Conservation (phyloP, 345 rosid species). For the Aquilaria malaccensis region DNA sequence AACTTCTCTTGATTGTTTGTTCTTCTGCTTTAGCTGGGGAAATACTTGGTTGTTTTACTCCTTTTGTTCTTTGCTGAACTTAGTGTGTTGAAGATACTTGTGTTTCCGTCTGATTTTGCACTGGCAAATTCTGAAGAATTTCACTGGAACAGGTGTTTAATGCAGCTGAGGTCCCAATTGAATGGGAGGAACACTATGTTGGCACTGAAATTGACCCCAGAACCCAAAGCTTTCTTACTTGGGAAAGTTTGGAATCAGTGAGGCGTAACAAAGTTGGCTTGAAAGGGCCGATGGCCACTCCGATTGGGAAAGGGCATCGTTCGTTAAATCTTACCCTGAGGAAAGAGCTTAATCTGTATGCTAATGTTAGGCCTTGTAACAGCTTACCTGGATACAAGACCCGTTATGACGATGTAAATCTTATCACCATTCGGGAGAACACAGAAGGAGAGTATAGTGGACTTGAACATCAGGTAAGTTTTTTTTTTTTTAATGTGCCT, state of each 20-base stretch:
- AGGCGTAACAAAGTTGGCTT: constrained; percentile 76
- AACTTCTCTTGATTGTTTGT: background rate
- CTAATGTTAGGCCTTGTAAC: constrained; percentile 98
- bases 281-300: constrained; percentile 99
- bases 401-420: constrained; percentile 85
- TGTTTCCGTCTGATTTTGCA: constrained; percentile 7
- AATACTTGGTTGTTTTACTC: background rate
- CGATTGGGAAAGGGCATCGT: constrained; percentile 98
- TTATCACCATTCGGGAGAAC: constrained; percentile 93
- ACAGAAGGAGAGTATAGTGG: constrained; percentile 99
- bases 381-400: constrained; percentile 97
- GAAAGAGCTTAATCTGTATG: constrained; percentile 93
- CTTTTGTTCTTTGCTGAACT: too few species aligned
- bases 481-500: background rate
- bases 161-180: constrained; percentile 84
- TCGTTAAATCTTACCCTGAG: constrained; percentile 88
- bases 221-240: constrained; percentile 93
- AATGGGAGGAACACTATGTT: constrained; percentile 95
- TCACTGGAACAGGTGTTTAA: constrained; percentile 45
- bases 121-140: background rate
- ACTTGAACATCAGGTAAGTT: constrained; percentile 91
- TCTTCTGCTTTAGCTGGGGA: too few species aligned
- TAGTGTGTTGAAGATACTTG: background rate
- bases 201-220: constrained; percentile 81
- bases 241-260: constrained; percentile 98